Evolutionary conservation across 108 stramenopile genomes (phyloP).

Genomic region (Skeletonema costatum): DNA sequence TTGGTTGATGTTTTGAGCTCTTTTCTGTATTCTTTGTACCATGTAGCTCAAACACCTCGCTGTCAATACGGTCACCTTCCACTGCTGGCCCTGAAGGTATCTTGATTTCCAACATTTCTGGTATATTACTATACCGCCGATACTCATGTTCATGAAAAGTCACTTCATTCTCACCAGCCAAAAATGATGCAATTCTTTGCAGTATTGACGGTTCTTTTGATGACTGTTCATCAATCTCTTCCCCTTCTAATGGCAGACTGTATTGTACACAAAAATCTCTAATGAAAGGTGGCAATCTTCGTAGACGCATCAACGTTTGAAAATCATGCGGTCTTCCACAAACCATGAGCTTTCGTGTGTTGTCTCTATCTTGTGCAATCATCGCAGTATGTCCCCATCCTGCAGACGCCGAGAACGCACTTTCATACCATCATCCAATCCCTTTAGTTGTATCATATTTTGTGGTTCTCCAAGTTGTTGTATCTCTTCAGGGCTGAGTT

Average conservation of each 20-base stretch:
- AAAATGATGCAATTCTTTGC: conserved; percentile 29
- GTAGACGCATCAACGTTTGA: conserved; percentile 65
- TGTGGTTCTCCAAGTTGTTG: conserved; percentile 18
- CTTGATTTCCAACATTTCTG: conserved; percentile 19
- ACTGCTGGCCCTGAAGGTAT: conserved; percentile 39
- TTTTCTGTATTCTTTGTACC: not conserved
- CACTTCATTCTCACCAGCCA: conserved; percentile 39
- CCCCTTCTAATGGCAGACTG: conserved; percentile 1
- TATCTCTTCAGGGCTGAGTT: conserved; percentile 62
- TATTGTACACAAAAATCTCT: conserved; percentile 35
- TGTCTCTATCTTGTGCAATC: conserved; percentile 19
- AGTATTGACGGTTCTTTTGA: conserved; percentile 9
- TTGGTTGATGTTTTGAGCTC: not conserved
- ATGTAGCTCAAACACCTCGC: conserved; percentile 1
- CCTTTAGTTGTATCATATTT: conserved; percentile 26
- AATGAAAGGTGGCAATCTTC: conserved; percentile 61
- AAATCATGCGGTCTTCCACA: conserved; percentile 88
- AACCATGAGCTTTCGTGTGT: conserved; percentile 41
- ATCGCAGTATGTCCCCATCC: conserved; percentile 85
- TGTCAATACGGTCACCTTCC: conserved; percentile 19
- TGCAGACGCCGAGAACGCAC: conserved; percentile 52
- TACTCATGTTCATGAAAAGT: conserved; percentile 39
- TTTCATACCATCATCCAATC: conserved; percentile 15
- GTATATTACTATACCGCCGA: conserved; percentile 25
- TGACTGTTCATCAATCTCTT: not conserved